Evolutionary conservation across 2,329 filamentous ascomycete species (phyloP).

Genomic region (Phoma sp.): DNA sequence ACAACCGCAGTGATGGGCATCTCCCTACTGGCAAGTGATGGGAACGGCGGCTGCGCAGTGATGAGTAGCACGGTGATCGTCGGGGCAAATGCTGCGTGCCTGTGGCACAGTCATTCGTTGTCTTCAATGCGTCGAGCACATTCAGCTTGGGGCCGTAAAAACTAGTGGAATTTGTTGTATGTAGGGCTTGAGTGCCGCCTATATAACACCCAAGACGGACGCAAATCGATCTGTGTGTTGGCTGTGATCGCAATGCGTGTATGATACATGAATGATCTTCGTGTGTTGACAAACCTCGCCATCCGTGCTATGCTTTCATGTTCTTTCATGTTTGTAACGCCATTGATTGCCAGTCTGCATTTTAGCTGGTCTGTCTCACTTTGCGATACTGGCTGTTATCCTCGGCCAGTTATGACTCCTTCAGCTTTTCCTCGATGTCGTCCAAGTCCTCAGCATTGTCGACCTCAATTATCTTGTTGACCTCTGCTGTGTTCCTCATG

Average conservation of each 20-base stretch:
- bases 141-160: background rate
- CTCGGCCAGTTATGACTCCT: slow-evolving; percentile 23
- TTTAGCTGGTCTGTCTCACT: background rate
- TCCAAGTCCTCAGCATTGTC: slow-evolving; percentile 80
- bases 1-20: background rate
- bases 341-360: background rate
- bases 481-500: slow-evolving; percentile 91
- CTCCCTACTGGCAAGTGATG: background rate
- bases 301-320: background rate
- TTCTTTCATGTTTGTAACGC: background rate
- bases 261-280: background rate
- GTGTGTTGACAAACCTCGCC: background rate
- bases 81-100: background rate
- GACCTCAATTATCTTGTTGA: slow-evolving; percentile 86
- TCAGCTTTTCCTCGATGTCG: slow-evolving; percentile 75
- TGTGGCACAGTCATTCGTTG: background rate
- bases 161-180: background rate
- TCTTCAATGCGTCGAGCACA: background rate
- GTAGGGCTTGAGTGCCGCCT: background rate
- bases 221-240: background rate
- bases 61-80: background rate
- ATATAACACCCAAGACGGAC: background rate
- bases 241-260: background rate
- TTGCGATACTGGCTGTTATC: background rate
- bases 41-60: background rate